Percentiles rank a stretch among this genome's conserved stretches.
phyloP scores from a whole-genome alignment of 2,329 filamentous ascomycete species.

The Fusarium falciforme region DNA sequence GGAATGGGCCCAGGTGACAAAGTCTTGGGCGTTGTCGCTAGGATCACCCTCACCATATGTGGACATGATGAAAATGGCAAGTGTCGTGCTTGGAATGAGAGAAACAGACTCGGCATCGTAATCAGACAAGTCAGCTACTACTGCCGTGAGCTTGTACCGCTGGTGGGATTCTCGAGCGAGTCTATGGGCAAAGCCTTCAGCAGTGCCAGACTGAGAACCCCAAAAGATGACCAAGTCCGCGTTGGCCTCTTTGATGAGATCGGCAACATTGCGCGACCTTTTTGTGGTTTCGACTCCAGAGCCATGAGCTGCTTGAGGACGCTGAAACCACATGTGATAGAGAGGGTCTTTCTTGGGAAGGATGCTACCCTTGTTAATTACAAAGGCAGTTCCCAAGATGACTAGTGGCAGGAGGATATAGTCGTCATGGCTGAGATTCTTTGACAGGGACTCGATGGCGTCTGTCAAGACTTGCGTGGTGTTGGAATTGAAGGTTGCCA shows the following conservation, averaged over 20 bases:
- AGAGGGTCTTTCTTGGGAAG: not conserved
- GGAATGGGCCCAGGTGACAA: not conserved
- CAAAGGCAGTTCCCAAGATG: not conserved
- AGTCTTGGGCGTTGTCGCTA: not conserved
- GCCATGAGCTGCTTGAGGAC: not conserved
- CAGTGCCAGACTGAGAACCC: not conserved
- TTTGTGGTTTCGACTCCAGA: not conserved
- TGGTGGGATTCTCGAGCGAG: not conserved
- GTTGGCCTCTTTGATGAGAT: not conserved
- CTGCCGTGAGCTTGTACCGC: not conserved
- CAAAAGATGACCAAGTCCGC: not conserved
- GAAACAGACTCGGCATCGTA: not conserved
- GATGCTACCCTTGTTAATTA: not conserved
- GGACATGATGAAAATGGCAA: not conserved
- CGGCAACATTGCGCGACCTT: not conserved
- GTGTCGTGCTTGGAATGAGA: not conserved
- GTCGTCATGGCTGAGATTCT: constrained; percentile 1
- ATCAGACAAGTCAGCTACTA: not conserved
- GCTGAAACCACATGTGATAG: not conserved
- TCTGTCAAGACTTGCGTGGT: not conserved
- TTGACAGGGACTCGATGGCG: constrained; percentile 9
- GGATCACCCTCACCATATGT: not conserved
- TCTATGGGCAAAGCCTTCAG: not conserved
- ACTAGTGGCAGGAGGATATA: constrained; percentile 9
- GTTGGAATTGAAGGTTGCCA: not conserved